phyloP scores from a whole-genome alignment of 1,284 basidiomycete species.

The Ceratobasidium sp. region DNA sequence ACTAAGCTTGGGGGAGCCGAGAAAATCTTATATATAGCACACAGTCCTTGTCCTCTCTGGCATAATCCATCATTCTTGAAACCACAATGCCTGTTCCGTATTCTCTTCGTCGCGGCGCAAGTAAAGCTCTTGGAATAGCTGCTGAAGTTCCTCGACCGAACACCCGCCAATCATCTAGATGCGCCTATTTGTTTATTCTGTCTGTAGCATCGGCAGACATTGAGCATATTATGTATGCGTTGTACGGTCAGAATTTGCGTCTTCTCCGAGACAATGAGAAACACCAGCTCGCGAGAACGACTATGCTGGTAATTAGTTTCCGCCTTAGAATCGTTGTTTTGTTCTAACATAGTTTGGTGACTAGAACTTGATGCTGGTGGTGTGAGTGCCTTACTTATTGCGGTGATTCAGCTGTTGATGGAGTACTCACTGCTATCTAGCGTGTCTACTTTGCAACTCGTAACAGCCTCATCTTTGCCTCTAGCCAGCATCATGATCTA shows the following conservation, averaged over 20 bases:
- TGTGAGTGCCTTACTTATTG: not conserved
- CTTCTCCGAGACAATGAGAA: not conserved
- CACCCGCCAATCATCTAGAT: not conserved
- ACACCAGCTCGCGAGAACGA: not conserved
- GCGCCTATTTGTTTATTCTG: not conserved
- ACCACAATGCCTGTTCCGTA: not conserved
- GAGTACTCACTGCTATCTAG: not conserved
- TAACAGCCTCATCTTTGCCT: not conserved
- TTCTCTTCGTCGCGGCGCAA: not conserved
- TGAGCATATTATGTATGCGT: not conserved
- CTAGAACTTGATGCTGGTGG: not conserved
- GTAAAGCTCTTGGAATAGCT: not conserved
- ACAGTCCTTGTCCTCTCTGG: not conserved
- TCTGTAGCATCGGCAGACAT: not conserved
- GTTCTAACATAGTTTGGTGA: no score
- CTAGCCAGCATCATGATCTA: not conserved
- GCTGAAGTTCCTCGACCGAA: not conserved
- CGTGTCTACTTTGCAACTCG: not conserved
- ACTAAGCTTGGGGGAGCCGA: no score
- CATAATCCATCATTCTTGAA: not conserved
- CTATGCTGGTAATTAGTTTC: not conserved
- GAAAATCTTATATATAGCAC: not conserved
- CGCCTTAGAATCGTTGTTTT: not conserved
- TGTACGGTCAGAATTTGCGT: not conserved
- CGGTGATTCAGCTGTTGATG: not conserved